Conservation (phyloP, 148 eudicot genomes). For the Pouteria glomerata region DNA sequence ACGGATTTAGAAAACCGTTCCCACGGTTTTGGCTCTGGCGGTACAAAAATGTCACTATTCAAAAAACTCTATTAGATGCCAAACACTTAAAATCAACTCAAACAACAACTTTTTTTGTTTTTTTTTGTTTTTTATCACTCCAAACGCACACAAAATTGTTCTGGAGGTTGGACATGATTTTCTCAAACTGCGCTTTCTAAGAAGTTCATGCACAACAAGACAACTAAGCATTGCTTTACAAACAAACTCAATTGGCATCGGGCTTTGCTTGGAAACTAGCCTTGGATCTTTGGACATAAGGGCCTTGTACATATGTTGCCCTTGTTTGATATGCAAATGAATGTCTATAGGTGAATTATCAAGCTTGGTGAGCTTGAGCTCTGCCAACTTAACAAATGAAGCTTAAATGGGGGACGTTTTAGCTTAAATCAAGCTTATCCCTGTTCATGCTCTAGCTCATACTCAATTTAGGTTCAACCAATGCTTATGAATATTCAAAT, state of each 20-base stretch:
- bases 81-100: too few relatives aligned
- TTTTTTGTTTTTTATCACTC: too few relatives aligned
- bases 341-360: not conserved
- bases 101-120: too few relatives aligned
- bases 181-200: not conserved
- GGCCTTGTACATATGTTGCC: too few relatives aligned
- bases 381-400: not conserved
- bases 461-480: not conserved
- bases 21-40: too few relatives aligned
- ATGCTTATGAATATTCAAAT: not conserved
- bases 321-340: not conserved
- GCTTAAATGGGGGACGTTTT: not conserved
- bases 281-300: too few relatives aligned
- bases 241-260: not conserved
- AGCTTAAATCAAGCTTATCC: too few relatives aligned
- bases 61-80: too few relatives aligned
- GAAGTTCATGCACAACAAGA: not conserved
- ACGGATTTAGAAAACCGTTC: too few relatives aligned
- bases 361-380: not conserved
- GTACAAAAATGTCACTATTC: too few relatives aligned
- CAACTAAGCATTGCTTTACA: not conserved
- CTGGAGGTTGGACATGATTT: not conserved
- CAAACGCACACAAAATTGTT: too few relatives aligned
- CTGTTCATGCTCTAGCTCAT: not conserved
- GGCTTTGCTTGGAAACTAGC: not conserved